Evolutionary conservation across 202 grass and related monocot genomes (phyloP).

Genomic region (Miscanthus sacchariflorus): DNA sequence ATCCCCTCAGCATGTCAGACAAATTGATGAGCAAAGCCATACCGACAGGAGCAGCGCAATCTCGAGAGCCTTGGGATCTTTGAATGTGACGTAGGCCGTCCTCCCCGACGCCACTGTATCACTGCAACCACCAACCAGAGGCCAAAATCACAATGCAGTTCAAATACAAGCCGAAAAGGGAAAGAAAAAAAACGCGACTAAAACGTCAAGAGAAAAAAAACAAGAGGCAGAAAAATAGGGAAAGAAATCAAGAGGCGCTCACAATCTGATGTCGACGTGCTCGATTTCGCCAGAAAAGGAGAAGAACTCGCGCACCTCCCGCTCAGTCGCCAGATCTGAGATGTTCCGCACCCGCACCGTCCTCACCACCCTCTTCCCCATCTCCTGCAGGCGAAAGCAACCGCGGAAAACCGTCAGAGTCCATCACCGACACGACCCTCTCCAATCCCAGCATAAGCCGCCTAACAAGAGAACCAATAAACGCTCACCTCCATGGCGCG

Average conservation of each 20-base stretch:
- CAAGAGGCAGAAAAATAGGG: not conserved
- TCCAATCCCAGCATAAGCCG: not conserved
- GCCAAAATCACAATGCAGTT: slow-evolving; percentile 43
- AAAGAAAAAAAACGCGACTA: not conserved
- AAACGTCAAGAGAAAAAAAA: not conserved
- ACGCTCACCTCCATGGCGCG: slow-evolving; percentile 59
- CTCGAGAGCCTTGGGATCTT: slow-evolving; percentile 89
- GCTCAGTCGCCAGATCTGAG: slow-evolving; percentile 96
- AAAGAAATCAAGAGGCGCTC: slow-evolving; percentile 32
- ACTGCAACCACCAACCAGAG: slow-evolving; percentile 43
- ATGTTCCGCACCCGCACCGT: slow-evolving; percentile 93
- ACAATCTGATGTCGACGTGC: slow-evolving; percentile 77
- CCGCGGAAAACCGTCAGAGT: not conserved
- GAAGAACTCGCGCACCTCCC: slow-evolving; percentile 99
- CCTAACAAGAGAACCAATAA: not conserved
- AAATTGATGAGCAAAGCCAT: slow-evolving; percentile 11
- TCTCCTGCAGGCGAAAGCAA: slow-evolving; percentile 31
- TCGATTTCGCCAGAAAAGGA: slow-evolving; percentile 98
- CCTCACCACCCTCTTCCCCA: slow-evolving; percentile 56
- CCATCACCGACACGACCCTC: not conserved
- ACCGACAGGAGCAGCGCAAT: slow-evolving; percentile 96
- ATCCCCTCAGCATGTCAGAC: not conserved
- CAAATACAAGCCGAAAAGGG: not conserved
- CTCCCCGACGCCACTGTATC: slow-evolving; percentile 61
- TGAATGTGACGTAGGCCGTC: slow-evolving; percentile 92